Percentiles rank a stretch among this genome's conserved stretches.
phyloP scores from a whole-genome alignment of 495 filamentous ascomycete species.

The Schizothecium vesticola region DNA sequence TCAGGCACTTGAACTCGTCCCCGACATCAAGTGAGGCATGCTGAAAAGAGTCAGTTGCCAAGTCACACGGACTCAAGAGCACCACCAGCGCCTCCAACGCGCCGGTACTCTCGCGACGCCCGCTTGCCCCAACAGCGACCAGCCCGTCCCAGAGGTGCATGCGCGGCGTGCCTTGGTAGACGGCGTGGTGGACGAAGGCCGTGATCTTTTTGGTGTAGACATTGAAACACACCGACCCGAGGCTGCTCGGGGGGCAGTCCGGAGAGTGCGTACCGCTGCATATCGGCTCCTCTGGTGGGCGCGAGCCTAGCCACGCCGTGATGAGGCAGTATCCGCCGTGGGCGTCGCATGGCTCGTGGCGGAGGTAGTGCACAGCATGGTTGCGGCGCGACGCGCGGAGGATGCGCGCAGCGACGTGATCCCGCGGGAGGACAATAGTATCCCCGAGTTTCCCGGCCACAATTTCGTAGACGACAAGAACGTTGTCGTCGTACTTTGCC shows the following conservation, averaged over 20 bases:
- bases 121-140: slow-evolving; percentile 1
- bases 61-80: background rate
- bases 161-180: background rate
- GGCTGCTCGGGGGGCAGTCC: background rate
- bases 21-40: background rate
- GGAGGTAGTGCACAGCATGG: slow-evolving; percentile 4
- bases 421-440: background rate
- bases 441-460: background rate
- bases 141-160: slow-evolving; percentile 11
- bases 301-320: slow-evolving; percentile 1
- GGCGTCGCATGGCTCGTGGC: slow-evolving; percentile 11
- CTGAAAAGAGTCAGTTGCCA: background rate
- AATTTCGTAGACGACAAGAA: slow-evolving; percentile 1
- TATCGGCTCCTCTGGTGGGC: background rate
- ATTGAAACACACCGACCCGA: slow-evolving; percentile 13
- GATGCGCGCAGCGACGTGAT: background rate
- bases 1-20: background rate
- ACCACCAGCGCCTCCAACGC: background rate
- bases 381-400: background rate
- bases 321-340: slow-evolving; percentile 9
- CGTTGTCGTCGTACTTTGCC: slow-evolving; percentile 1
- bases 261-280: background rate
- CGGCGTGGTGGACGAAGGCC: slow-evolving; percentile 5
- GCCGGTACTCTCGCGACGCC: background rate
- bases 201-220: slow-evolving; percentile 10